phyloP scores from a whole-genome alignment of 176 grass and related monocot genomes.

The Triticum urartu region DNA sequence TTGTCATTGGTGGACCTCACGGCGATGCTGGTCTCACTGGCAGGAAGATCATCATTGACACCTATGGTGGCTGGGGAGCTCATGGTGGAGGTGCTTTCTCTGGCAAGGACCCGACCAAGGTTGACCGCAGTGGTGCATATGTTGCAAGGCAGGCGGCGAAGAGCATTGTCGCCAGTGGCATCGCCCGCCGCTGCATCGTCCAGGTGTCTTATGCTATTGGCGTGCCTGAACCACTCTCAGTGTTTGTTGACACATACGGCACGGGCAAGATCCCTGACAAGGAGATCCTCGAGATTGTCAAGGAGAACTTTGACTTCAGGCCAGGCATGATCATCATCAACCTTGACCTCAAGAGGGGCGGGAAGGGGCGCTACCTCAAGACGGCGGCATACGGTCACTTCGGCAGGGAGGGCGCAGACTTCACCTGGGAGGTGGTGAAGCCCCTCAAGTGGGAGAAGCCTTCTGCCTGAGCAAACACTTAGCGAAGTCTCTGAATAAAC shows the following conservation, averaged over 20 bases:
- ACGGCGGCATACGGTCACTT: constrained; percentile 5
- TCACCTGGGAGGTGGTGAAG: constrained; percentile 21
- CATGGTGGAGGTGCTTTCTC: constrained; percentile 18
- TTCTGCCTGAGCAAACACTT: not conserved
- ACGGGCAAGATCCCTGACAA: constrained; percentile 17
- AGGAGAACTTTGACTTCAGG: constrained; percentile 18
- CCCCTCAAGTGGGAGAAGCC: constrained; percentile 13
- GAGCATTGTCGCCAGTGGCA: not conserved
- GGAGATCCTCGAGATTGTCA: constrained; percentile 8
- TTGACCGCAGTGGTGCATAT: constrained; percentile 15
- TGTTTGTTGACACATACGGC: constrained; percentile 11
- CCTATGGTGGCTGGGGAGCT: constrained; percentile 23
- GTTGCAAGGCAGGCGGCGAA: constrained; percentile 11
- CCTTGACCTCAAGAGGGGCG: not conserved
- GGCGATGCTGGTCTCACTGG: constrained; percentile 16
- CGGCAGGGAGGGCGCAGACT: not conserved
- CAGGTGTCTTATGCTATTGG: constrained; percentile 10
- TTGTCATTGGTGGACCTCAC: constrained; percentile 22
- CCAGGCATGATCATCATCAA: constrained; percentile 14
- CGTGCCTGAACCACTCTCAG: not conserved
- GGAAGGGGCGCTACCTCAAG: not conserved
- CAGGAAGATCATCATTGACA: constrained; percentile 24
- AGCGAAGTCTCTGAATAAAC: not conserved
- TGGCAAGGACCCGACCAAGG: constrained; percentile 6
- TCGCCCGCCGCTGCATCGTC: constrained; percentile 8